Conservation (phyloP, 345 rosid genomes). For the Gynandropsis gynandra region DNA sequence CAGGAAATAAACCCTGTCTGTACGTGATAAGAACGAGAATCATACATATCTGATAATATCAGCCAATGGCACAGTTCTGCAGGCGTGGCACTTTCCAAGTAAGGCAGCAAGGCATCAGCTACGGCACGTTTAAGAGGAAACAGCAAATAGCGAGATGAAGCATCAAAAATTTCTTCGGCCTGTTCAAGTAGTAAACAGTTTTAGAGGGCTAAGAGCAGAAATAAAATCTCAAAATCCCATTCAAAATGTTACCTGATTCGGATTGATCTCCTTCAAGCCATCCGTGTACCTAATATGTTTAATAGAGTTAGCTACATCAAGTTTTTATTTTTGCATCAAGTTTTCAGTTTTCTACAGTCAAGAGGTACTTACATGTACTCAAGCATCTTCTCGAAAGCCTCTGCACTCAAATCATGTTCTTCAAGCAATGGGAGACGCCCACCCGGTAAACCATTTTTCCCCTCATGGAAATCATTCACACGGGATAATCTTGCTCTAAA, state of each 20-base stretch:
- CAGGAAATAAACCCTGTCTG: no score
- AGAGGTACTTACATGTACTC: constrained; percentile 73
- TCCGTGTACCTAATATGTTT: constrained; percentile 81
- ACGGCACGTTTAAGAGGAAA: constrained; percentile 96
- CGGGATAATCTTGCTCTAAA: constrained; percentile 77
- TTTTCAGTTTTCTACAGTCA: neutral
- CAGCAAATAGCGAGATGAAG: constrained; percentile 85
- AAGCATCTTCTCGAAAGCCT: constrained; percentile 81
- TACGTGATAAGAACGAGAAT: constrained; percentile 13
- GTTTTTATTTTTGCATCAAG: neutral
- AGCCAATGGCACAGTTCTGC: constrained; percentile 92
- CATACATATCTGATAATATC: constrained; percentile 81
- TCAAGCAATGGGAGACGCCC: constrained; percentile 57
- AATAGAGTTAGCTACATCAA: constrained; percentile 17
- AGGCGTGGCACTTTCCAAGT: constrained; percentile 71
- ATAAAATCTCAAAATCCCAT: neutral
- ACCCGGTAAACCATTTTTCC: constrained; percentile 34
- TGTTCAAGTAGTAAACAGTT: constrained; percentile 27
- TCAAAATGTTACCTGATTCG: constrained; percentile 54
- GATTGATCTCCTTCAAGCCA: constrained; percentile 72
- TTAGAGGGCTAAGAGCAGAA: neutral
- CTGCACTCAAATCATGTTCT: constrained; percentile 81
- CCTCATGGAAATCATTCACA: constrained; percentile 66
- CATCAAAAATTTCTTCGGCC: constrained; percentile 97
- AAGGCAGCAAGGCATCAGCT: constrained; percentile 79